These are phyloP conservation scores for Trematosphaeria pertusa DNA, from an alignment of 2,329 filamentous ascomycete genomes.

Conservation along the genomic window DNA sequence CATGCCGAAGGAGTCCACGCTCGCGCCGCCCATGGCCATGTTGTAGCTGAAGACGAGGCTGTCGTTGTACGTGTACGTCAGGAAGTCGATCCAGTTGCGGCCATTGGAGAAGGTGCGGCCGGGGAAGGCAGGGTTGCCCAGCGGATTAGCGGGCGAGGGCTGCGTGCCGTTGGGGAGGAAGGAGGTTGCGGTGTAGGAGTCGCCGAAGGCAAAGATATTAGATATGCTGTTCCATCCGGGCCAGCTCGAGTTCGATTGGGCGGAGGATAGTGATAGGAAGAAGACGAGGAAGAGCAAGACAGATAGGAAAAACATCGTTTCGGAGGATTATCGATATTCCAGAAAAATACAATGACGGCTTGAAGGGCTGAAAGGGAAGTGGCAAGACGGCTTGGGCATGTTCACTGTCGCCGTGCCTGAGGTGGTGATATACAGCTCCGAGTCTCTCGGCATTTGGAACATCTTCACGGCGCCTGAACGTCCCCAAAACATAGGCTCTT, in stretches of 20 bases:
- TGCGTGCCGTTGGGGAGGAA: constrained; percentile 7
- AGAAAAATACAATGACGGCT: too few species aligned
- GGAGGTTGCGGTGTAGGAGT: constrained; percentile 11
- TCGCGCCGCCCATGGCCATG: constrained; percentile 10
- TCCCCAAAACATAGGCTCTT: too few species aligned
- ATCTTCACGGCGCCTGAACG: too few species aligned
- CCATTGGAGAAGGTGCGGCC: constrained; percentile 11
- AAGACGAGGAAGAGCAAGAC: too few species aligned
- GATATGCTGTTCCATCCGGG: constrained; percentile 8
- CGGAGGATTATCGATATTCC: too few species aligned
- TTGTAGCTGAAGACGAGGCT: constrained; percentile 9
- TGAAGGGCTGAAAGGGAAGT: too few species aligned
- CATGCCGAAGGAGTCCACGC: constrained; percentile 2
- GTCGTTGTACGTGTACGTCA: constrained; percentile 11
- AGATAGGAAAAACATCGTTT: too few species aligned
- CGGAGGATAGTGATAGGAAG: not conserved
- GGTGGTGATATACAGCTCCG: too few species aligned
- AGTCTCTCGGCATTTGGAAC: too few species aligned
- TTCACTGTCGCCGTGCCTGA: too few species aligned
- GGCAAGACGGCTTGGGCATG: too few species aligned
- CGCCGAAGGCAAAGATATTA: constrained; percentile 11
- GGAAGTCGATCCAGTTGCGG: constrained; percentile 13
- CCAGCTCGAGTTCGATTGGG: constrained; percentile 4
- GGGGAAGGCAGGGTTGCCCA: constrained; percentile 12
- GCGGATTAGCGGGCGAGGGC: constrained; percentile 6